Evolutionary conservation across 257 asterid genomes (phyloP).

Genomic region (Salvia hispanica): DNA sequence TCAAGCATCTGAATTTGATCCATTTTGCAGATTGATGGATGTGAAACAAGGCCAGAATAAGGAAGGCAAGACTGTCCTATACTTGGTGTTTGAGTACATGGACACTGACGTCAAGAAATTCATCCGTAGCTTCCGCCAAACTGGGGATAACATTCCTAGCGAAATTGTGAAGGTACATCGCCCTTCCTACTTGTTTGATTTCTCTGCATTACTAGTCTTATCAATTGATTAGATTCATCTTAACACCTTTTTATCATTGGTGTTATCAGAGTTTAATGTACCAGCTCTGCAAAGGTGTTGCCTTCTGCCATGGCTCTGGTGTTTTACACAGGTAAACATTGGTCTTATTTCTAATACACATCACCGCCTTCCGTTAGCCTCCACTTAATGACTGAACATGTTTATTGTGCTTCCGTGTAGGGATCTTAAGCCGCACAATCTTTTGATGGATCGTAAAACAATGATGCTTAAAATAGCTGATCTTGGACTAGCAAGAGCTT

Average conservation of each 20-base stretch:
- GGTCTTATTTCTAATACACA: background rate
- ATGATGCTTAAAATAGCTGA: constrained; percentile 94
- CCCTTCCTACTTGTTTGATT: background rate
- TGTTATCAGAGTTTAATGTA: constrained; percentile 75
- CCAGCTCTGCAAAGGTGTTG: constrained; percentile 95
- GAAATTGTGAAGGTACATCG: constrained; percentile 56
- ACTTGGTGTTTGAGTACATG: constrained; percentile 93
- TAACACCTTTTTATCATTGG: background rate
- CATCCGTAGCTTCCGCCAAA: constrained; percentile 67
- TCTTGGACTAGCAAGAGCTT: constrained; percentile 93
- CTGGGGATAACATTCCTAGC: constrained; percentile 51
- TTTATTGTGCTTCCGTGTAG: constrained; percentile 38
- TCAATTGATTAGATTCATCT: background rate
- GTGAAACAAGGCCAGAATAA: constrained; percentile 87
- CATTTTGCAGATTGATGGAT: constrained; percentile 66
- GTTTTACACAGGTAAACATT: constrained; percentile 73
- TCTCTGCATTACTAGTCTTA: background rate
- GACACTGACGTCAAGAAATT: constrained; percentile 90
- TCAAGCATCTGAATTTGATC: background rate
- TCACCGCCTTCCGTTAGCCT: background rate
- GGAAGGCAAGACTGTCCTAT: constrained; percentile 89
- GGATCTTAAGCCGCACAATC: constrained; percentile 98
- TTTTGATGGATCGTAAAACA: constrained; percentile 93
- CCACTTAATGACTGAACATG: background rate
- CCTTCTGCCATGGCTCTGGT: constrained; percentile 98